Conservation (phyloP, 148 eudicot species). For the Rhododendron molle region DNA sequence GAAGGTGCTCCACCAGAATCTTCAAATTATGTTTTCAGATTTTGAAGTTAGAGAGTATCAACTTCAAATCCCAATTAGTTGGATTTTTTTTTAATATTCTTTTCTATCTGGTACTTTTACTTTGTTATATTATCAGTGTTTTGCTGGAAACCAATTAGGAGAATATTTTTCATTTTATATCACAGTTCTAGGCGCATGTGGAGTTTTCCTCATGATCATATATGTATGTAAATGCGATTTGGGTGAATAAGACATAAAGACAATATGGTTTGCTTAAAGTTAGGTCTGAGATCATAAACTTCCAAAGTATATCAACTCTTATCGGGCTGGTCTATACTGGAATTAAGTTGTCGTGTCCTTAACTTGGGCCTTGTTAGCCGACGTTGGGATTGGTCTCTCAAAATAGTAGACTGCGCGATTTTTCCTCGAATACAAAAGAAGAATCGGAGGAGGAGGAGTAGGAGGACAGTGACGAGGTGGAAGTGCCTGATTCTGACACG, state of each 20-base stretch:
- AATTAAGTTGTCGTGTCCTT: neutral
- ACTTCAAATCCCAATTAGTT: neutral
- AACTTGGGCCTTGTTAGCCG: neutral
- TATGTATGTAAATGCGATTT: too few species aligned
- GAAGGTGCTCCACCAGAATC: neutral
- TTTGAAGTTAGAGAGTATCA: neutral
- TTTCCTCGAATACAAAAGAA: too few species aligned
- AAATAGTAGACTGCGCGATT: too few species aligned
- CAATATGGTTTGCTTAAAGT: neutral
- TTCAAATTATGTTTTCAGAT: neutral
- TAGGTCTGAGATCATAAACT: too few species aligned
- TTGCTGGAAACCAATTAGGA: neutral
- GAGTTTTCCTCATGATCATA: neutral
- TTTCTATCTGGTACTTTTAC: neutral
- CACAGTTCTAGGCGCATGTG: neutral
- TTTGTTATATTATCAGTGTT: too few species aligned
- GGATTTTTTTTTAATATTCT: neutral
- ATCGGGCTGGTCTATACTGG: neutral
- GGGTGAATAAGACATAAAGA: neutral
- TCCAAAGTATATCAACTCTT: neutral
- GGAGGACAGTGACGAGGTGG: too few species aligned
- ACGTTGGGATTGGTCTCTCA: too few species aligned
- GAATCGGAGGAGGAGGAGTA: too few species aligned
- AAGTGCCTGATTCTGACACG: too few species aligned
- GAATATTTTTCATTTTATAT: neutral